Evolutionary conservation across 2,329 filamentous ascomycete genomes (phyloP), one percentile per base, ranked within the genome.

Genomic region (Zelopaecilomyces penicillatus): DNA sequence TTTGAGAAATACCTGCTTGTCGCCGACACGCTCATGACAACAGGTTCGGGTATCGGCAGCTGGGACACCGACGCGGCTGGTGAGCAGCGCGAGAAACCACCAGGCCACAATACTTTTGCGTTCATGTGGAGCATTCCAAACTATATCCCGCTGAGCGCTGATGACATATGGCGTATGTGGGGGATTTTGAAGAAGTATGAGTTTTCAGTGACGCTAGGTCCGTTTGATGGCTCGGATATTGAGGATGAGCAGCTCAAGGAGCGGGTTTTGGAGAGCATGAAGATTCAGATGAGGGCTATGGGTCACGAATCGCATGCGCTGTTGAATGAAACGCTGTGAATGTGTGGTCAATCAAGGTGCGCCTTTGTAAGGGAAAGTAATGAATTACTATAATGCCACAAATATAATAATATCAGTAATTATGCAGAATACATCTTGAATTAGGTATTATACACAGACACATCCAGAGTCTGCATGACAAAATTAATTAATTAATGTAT

Each of bases 81-180:
- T 1, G 53, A 44, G 0, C 44, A 58, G 35, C 57, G 70, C 4
- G 37, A 52, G 10, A 52, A 66, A 38, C 75, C 74, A 0, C 42
- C 49, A 3, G 71, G 68, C 0, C 58, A 74, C 52, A 78, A 73
- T 54, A 71, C 65, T 10, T 90, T 77, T 57, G 67, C 77, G 1
- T 90, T 89, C 64, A 82, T 87, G 75, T 90, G 84, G 82, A 83
- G 81, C 42, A 82, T 84, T 50, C 82, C 82, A 2, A 87, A 88
- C 59, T 71, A 73, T 76, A 88, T 91, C 12, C 85, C 86, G 0
- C 69, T 93, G 29, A 65, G 74, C 1, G 78, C 83, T 0, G 67
- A 73, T 0, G 80, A 80, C 52, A 73, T 91, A 38, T 64, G 71
- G 46, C 65, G 69, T 30, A 90, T 93, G 65, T 93, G 86, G 85